Evolutionary conservation across 768 basidiomycete genomes (phyloP).

Genomic region (Bullera alba): DNA sequence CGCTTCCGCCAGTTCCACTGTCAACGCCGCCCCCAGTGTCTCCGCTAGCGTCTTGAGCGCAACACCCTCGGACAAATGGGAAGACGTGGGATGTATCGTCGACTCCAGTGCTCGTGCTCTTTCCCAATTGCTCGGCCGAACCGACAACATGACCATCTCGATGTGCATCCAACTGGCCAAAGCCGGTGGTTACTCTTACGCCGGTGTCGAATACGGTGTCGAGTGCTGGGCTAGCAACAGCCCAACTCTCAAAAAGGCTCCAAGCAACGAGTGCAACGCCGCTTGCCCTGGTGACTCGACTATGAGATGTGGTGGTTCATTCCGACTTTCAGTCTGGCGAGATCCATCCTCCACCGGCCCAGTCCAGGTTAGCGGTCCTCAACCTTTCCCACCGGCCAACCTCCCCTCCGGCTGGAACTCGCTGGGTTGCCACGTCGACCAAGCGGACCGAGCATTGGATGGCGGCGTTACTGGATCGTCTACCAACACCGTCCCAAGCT

Average conservation of each 20-base stretch:
- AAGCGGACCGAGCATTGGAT: not conserved
- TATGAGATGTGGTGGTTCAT: not conserved
- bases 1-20: not conserved
- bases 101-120: not conserved
- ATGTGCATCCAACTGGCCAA: not conserved
- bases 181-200: not conserved
- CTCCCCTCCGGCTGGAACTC: constrained; percentile 33
- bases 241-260: not conserved
- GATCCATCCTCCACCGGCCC: not conserved
- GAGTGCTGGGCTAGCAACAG: not conserved
- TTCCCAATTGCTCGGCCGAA: no score
- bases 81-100: not conserved
- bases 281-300: not conserved
- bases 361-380: not conserved
- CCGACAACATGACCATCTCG: not conserved
- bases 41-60: no score
- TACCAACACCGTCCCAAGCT: not conserved
- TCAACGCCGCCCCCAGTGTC: not conserved
- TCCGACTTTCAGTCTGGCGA: not conserved
- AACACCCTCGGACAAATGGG: not conserved
- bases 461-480: not conserved
- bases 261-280: not conserved
- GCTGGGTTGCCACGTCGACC: not conserved
- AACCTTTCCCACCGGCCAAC: not conserved
- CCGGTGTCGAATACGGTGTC: not conserved